Evolutionary conservation across 1,139 yeast species (phyloP), one percentile per base, ranked within the genome.

Genomic region (Geotrichum carabidarum): DNA sequence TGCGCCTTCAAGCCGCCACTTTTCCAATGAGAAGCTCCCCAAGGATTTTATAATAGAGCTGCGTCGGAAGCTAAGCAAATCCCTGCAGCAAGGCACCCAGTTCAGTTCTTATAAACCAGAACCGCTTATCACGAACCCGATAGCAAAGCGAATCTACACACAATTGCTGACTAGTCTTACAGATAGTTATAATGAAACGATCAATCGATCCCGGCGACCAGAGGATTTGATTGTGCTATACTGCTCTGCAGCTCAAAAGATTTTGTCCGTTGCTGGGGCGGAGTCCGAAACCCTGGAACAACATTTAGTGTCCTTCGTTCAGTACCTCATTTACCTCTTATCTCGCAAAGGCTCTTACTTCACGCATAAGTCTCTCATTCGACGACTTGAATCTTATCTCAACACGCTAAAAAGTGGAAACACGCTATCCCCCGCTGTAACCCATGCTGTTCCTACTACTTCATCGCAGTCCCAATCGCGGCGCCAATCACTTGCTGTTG

Each of bases 331-430:
- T 11, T 44, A 50, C 18, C 34, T 38, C 9, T 41, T 51, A 37
- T 51, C 54, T 4, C 50, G 48, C 11, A 37, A 45, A 17, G 54
- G 47, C 14, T 27, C 40, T 36, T 36, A 45, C 27, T 45, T 44
- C 22, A 51, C 54, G 8, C 46, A 51, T 18, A 37, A 43, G 22
- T 51, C 54, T 4, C 45, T 51, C 17, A 41, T 45, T 14, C 54
- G 47, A 7, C 41, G 44, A n/a, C 47, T 51, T 1, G 54, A 51
- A 40, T 12, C 54, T 12, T 51, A 51, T 35, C 41, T 40, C 7
- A 41, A 15, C 14, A 41, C 47, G 2, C 42, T 51, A 5, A 40
- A 37, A 17, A 46, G 44, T 9, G 53, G 49, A 11, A 35, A 50
- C 8, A 36, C 41, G 22, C 35, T 44, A 18, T 11, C 35, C 12